phyloP scores from a whole-genome alignment of 1,139 yeast species.

The Suhomyces wounanorum region DNA sequence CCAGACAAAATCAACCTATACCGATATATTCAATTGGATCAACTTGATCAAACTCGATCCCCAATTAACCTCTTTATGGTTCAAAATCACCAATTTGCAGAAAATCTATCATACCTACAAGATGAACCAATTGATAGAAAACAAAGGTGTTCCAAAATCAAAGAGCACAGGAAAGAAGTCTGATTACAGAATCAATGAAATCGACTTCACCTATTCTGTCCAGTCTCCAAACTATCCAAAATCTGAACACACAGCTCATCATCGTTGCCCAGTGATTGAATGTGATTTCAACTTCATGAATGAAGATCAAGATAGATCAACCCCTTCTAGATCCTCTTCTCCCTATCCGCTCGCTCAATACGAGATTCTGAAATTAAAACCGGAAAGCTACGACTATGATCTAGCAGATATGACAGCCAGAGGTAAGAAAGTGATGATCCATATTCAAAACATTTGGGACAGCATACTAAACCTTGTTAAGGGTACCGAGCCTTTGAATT shows the following conservation, averaged over 20 bases:
- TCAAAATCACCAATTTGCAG: constrained; percentile 43
- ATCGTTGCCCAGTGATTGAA: constrained; percentile 44
- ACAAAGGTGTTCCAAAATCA: constrained; percentile 5
- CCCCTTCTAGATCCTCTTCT: constrained; percentile 8
- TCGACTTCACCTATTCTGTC: constrained; percentile 31
- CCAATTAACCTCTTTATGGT: constrained; percentile 45
- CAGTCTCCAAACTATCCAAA: constrained; percentile 9
- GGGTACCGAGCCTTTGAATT: constrained; percentile 26
- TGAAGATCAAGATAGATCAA: constrained; percentile 21
- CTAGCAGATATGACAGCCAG: constrained; percentile 8
- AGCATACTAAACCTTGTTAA: constrained; percentile 23
- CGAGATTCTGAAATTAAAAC: background rate
- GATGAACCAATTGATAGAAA: constrained; percentile 23
- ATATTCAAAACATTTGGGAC: constrained; percentile 33
- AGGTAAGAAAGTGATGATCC: constrained; percentile 15
- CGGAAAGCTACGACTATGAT: constrained; percentile 5
- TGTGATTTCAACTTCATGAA: constrained; percentile 43
- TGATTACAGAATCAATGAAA: constrained; percentile 21
- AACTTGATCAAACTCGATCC: constrained; percentile 45
- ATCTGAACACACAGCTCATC: constrained; percentile 6
- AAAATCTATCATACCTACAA: constrained; percentile 44
- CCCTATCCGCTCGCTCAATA: constrained; percentile 6
- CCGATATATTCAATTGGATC: constrained; percentile 42
- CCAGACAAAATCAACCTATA: constrained; percentile 8
- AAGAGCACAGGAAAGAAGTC: constrained; percentile 14